Evolutionary conservation across 441 rosid genomes (phyloP).

Genomic region (Gossypium gossypioides): DNA sequence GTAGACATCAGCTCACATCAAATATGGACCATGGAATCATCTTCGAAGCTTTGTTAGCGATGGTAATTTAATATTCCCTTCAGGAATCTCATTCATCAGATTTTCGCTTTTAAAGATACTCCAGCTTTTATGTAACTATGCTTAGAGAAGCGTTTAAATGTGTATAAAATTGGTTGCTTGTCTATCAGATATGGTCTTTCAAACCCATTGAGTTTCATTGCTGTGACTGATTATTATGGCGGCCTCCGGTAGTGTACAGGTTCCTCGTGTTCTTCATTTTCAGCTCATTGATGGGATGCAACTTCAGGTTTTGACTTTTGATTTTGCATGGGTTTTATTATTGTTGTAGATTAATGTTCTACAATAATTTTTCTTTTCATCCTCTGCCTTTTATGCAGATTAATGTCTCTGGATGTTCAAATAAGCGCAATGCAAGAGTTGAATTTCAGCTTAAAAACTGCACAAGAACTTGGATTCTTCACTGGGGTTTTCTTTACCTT

Average conservation of each 20-base stretch:
- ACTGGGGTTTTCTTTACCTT: conserved; percentile 51
- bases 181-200: neutral
- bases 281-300: conserved; percentile 57
- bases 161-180: neutral
- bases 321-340: neutral
- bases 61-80: conserved; percentile 1
- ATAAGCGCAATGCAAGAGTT: conserved; percentile 43
- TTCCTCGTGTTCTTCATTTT: conserved; percentile 30
- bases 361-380: conserved; percentile 1
- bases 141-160: neutral
- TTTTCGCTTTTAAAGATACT: conserved; percentile 1
- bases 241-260: conserved; percentile 21
- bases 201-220: neutral
- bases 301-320: conserved; percentile 37
- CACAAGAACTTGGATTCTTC: conserved; percentile 50
- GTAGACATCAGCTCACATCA: neutral
- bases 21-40: neutral
- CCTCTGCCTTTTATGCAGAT: conserved; percentile 24
- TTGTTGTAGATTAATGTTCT: neutral
- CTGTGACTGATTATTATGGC: conserved; percentile 35
- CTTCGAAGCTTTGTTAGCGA: neutral
- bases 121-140: neutral
- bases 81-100: neutral
- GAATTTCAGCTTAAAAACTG: conserved; percentile 54
- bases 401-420: conserved; percentile 37